Evolutionary conservation across 2,329 filamentous ascomycete species (phyloP), one percentile per base, ranked within the genome.

Genomic region (Epichloe sibirici): DNA sequence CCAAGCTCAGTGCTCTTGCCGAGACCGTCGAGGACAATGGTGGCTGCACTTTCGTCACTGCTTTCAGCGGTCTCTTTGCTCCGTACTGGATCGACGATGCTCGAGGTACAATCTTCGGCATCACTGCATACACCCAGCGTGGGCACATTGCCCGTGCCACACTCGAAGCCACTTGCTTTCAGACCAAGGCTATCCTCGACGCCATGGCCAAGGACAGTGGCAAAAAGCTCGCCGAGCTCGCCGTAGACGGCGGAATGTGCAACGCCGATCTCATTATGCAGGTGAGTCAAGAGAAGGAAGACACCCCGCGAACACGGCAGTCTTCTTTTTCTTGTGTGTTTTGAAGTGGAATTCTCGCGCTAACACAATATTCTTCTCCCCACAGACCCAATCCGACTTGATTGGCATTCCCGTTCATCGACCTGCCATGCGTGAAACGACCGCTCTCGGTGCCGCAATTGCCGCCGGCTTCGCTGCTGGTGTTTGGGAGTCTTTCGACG

Each of bases 31-130:
- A 71, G 52, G 83, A 90, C 66, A 90, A 84, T 57, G 87, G 86
- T 54, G 87, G 87, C 8, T 83, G 84, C 61, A 80, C 86, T 17
- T 79, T 90, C 61, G 87, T 90, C 54, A 90, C 86, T 9, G 87
- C 86, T 9, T 90, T 90, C 65, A 87, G 82, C 65, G 86, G 86
- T 48, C 75, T 90, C 3, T 90, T 90, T 64, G 86, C 86, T 0
- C 87, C 87, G 0, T 90, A 90, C 70, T 90, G 86, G 87, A 86
- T 90, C 57, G 86, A 90, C 65, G 85, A 90, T 69, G 86, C 86
- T 2, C 79, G 86, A 62, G 87, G 86, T 53, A 90, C 86, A 43
- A 86, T 88, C 59, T 87, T 88, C 60, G 85, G 85, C 45, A 86
- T 89, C 61, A 88, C 86, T 0, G 82, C 87, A 56, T 85, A 86